Percentiles rank a stretch among this genome's conserved stretches.
These are phyloP conservation scores for Dictyostelium brefeldianum DNA, from an alignment of 78 protist genomes.

Conservation along the genomic window DNA sequence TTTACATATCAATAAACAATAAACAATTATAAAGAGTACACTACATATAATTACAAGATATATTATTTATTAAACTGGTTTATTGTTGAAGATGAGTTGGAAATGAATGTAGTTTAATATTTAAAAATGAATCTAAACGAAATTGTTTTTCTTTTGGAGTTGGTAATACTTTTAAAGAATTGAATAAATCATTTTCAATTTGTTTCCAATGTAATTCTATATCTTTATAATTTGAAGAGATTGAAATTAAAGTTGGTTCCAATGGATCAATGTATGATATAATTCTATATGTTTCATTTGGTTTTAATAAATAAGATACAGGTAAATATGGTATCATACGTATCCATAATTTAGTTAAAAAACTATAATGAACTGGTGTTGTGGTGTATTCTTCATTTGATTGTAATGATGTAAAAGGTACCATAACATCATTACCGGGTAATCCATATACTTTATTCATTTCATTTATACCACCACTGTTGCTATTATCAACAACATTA, in stretches of 20 bases:
- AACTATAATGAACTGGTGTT: constrained; percentile 2
- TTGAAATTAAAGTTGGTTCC: constrained; percentile 3
- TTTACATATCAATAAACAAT: too few relatives aligned
- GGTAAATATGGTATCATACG: neutral
- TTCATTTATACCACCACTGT: too few relatives aligned
- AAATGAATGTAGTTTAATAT: constrained; percentile 2
- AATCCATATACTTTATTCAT: neutral
- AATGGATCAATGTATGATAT: constrained; percentile 16
- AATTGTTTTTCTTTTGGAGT: neutral
- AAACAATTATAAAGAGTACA: too few relatives aligned
- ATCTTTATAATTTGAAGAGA: constrained; percentile 8
- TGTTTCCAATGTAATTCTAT: constrained; percentile 33
- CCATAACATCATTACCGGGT: constrained; percentile 9
- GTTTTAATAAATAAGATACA: neutral
- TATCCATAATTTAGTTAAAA: constrained; percentile 2
- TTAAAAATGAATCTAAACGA: constrained; percentile 18
- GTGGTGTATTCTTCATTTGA: neutral
- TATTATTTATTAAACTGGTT: neutral
- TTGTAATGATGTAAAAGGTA: neutral
- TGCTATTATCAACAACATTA: too few relatives aligned
- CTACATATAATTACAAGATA: too few relatives aligned
- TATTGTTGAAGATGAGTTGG: constrained; percentile 1
- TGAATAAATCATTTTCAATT: constrained; percentile 18
- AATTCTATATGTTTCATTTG: constrained; percentile 38
- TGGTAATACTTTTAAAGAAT: constrained; percentile 11